phyloP scores from a whole-genome alignment of 2,329 filamentous ascomycete species.

The Beauveria sp. region DNA sequence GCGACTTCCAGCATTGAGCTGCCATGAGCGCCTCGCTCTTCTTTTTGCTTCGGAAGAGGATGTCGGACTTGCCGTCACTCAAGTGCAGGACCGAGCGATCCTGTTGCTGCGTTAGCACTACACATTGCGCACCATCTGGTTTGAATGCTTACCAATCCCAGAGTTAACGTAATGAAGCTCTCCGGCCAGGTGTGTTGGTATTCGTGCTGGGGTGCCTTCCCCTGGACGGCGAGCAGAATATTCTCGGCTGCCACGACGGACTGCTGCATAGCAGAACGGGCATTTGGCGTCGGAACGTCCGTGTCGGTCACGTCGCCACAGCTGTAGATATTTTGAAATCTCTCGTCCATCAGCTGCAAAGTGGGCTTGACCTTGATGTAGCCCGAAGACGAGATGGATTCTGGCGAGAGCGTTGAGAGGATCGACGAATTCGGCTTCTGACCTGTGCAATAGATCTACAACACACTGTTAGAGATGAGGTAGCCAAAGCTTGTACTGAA shows the following conservation, averaged over 20 bases:
- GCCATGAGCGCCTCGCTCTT: conserved; percentile 38
- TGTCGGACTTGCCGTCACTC: conserved; percentile 34
- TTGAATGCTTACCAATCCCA: conserved; percentile 38
- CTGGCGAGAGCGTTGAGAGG: conserved; percentile 34
- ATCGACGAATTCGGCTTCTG: conserved; percentile 49
- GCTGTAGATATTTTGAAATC: conserved; percentile 47
- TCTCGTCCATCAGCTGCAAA: conserved; percentile 45
- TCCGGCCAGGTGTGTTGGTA: conserved; percentile 41
- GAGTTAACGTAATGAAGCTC: conserved; percentile 44
- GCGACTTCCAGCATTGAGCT: conserved; percentile 31
- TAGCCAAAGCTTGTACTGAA: background rate
- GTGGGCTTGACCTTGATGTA: conserved; percentile 48
- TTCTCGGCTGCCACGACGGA: conserved; percentile 47
- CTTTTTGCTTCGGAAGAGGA: conserved; percentile 34
- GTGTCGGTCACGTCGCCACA: conserved; percentile 57
- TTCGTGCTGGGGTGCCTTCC: conserved; percentile 27
- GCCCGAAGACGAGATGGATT: conserved; percentile 36
- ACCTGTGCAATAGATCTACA: conserved; percentile 46
- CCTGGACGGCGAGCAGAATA: conserved; percentile 39
- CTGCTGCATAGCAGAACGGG: conserved; percentile 46
- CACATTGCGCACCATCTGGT: background rate
- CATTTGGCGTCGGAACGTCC: conserved; percentile 40
- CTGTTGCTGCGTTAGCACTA: conserved; percentile 22
- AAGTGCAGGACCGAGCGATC: conserved; percentile 37
- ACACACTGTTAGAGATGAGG: conserved; percentile 8